phyloP scores from a whole-genome alignment of 352 stramenopile genomes.

The Lagenidium giganteum region DNA sequence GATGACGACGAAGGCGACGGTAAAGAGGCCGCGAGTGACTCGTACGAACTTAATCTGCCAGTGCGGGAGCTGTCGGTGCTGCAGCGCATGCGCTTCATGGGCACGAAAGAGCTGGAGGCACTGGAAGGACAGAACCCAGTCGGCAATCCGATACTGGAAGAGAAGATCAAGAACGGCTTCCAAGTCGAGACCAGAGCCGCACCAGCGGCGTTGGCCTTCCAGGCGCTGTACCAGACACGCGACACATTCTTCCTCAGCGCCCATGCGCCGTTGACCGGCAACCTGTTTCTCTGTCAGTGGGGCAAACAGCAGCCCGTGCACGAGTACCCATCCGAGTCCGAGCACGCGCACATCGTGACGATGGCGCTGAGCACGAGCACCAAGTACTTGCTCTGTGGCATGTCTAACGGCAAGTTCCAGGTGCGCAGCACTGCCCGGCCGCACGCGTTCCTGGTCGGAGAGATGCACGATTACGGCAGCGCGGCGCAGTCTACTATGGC shows the following conservation, averaged over 20 bases:
- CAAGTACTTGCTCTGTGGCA: conserved; percentile 69
- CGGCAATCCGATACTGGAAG: conserved; percentile 33
- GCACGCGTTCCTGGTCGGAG: conserved; percentile 61
- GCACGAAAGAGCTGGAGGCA: conserved; percentile 37
- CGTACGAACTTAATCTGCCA: conserved; percentile 46
- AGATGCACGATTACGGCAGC: conserved; percentile 61
- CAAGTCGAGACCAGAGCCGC: conserved; percentile 25
- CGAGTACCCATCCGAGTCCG: conserved; percentile 37
- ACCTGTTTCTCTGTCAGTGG: conserved; percentile 29
- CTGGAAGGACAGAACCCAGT: conserved; percentile 37
- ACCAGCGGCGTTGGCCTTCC: conserved; percentile 22
- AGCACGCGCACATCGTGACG: conserved; percentile 24
- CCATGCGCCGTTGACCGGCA: conserved; percentile 25
- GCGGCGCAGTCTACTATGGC: conserved; percentile 2
- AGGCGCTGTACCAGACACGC: conserved; percentile 31
- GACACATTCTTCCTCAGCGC: conserved; percentile 52
- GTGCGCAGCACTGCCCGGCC: conserved; percentile 45
- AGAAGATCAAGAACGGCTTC: conserved; percentile 45
- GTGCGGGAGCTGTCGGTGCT: conserved; percentile 34
- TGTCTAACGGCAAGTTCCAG: conserved; percentile 80
- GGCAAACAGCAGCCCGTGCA: conserved; percentile 21
- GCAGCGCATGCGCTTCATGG: conserved; percentile 43
- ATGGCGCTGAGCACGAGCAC: conserved; percentile 41
- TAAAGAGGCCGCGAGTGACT: conserved; percentile 26
- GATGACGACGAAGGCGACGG: conserved; percentile 6